Evolutionary conservation across 2,329 filamentous ascomycete species (phyloP), one percentile per base, ranked within the genome.

Genomic region (Phaeosphaeria sp.): DNA sequence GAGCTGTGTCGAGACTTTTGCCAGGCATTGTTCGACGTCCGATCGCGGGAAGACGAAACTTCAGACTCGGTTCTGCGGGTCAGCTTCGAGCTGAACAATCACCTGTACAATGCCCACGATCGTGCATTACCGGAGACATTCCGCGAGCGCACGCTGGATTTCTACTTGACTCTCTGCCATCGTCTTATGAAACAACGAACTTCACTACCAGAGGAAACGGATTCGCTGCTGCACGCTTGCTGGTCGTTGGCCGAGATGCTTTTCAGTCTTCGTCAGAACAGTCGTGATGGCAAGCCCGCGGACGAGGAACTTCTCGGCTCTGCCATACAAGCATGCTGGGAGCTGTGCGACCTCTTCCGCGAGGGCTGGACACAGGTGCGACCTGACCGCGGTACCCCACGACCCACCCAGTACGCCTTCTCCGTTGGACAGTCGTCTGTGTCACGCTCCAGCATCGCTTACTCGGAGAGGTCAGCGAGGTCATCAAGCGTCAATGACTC

Each of bases 71-170:
- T 97, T 15, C 79, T 98, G 47, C 85, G 94, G 48, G 93, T 97
- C 64, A 97, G 92, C 79, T 97, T 97, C 73, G 94, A 97, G 78
- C 83, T 97, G 22, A 97, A 96, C 78, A 97, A 96, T 68, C 93
- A 98, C 75, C 83, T 98, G 1, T 97, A 94, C 79, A 97, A 94
- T 72, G 93, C 92, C 1, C 92, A 97, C 70, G 92, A 96, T 73
- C 87, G 90, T 30, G 89, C 86, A 53, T 81, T 97, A 3, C 94
- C 93, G 0, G 91, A 96, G 69, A 87, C 90, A 0, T 97, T 98
- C 74, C 87, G 90, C 51, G 93, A 97, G 77, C 84, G 93, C 57
- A 97, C 94, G 0, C 78, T 98, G 55, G 94, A 97, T 70, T 97
- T 97, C 69, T 97, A 97, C 71, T 90, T 97, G 65, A 96, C 94